Evolutionary conservation across 441 rosid species (phyloP).

Genomic region (Mallotus japonicus): DNA sequence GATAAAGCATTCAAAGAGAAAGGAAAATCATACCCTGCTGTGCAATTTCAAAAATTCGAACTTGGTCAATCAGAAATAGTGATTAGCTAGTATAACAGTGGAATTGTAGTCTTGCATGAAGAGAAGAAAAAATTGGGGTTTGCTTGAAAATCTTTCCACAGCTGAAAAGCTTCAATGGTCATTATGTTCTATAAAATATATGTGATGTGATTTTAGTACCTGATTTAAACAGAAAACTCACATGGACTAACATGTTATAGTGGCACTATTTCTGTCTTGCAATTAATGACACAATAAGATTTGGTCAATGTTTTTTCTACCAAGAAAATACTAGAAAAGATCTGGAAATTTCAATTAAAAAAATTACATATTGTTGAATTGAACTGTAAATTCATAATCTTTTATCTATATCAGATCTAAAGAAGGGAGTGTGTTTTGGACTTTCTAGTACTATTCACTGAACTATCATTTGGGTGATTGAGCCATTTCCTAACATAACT

Average conservation of each 20-base stretch:
- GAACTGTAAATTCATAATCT: too few species aligned
- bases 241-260: constrained; percentile 18
- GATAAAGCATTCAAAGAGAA: too few species aligned
- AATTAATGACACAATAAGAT: constrained; percentile 4
- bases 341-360: too few species aligned
- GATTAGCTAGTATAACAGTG: neutral
- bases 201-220: constrained; percentile 17
- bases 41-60: too few species aligned
- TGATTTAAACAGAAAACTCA: constrained; percentile 20
- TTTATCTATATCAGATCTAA: too few species aligned
- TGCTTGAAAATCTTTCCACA: too few species aligned
- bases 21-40: too few species aligned
- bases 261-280: neutral
- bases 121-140: too few species aligned
- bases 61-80: neutral
- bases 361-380: too few species aligned
- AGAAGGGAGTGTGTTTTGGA: neutral
- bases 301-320: constrained; percentile 8
- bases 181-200: neutral
- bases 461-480: neutral
- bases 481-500: neutral
- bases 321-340: neutral
- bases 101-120: too few species aligned
- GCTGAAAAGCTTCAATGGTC: neutral
- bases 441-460: neutral